Conservation (phyloP, 306 rosid genomes). For the Gleditsia sinensis region DNA sequence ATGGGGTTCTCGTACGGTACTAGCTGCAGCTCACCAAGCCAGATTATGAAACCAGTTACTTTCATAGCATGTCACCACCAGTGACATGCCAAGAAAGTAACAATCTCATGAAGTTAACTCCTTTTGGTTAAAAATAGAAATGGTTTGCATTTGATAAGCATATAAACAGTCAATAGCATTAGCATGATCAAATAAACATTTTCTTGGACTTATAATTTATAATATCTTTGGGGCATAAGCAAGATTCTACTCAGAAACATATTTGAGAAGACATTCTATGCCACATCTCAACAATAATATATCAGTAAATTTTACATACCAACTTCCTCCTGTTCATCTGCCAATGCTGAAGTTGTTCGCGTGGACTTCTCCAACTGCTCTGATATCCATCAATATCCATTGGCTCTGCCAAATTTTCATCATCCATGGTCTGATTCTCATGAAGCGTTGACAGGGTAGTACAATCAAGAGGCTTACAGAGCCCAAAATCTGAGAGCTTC, state of each 20-base stretch:
- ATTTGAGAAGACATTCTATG: conserved; percentile 15
- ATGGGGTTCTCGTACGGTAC: background rate
- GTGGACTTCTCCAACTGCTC: conserved; percentile 90
- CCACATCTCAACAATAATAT: conserved; percentile 23
- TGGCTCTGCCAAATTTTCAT: conserved; percentile 77
- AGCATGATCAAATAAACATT: background rate
- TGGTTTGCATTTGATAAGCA: conserved; percentile 8
- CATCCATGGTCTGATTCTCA: conserved; percentile 83
- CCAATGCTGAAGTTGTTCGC: conserved; percentile 96
- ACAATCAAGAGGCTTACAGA: conserved; percentile 97
- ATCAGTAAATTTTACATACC: conserved; percentile 57
- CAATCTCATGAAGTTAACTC: background rate
- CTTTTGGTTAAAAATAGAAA: conserved; percentile 17
- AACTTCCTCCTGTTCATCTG: conserved; percentile 98
- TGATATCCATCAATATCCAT: conserved; percentile 70
- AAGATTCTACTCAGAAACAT: background rate
- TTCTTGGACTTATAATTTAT: conserved; percentile 4
- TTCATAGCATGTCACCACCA: no score
- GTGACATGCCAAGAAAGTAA: conserved; percentile 22
- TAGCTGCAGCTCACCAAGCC: background rate
- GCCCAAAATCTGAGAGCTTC: conserved; percentile 99
- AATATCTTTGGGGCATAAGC: conserved; percentile 6
- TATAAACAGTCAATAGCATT: conserved; percentile 11
- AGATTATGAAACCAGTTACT: conserved; percentile 29
- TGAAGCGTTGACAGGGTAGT: conserved; percentile 84